A percentile compares a stretch with the other conserved stretches of the same genome.
phyloP scores from a whole-genome alignment of 306 rosid genomes.

The Sophora flavescens region DNA sequence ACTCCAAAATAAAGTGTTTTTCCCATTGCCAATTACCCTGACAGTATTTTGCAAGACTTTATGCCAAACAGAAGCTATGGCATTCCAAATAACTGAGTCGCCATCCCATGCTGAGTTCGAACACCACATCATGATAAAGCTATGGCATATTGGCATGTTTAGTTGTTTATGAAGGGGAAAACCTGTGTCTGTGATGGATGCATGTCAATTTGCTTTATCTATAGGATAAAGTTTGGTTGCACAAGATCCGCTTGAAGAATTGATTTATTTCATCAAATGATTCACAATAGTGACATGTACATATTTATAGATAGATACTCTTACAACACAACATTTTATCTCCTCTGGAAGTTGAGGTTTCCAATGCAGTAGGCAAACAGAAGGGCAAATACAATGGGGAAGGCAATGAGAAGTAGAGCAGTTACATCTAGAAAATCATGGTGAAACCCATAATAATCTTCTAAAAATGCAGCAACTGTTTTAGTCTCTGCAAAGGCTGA shows the following conservation, averaged over 20 bases:
- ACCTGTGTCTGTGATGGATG: too few relatives aligned
- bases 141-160: too few relatives aligned
- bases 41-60: too few relatives aligned
- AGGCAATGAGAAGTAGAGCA: constrained; percentile 51
- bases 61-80: too few relatives aligned
- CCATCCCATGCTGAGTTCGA: too few relatives aligned
- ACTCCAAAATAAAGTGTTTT: too few relatives aligned
- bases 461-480: constrained; percentile 55
- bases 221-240: not conserved
- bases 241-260: not conserved
- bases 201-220: not conserved
- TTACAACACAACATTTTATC: constrained; percentile 42
- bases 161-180: too few relatives aligned
- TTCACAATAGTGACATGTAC: not conserved
- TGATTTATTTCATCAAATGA: not conserved
- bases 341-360: constrained; percentile 62
- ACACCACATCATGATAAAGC: too few relatives aligned
- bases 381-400: constrained; percentile 55
- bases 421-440: constrained; percentile 51
- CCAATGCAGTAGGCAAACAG: constrained; percentile 63
- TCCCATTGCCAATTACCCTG: too few relatives aligned
- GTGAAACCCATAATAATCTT: constrained; percentile 67
- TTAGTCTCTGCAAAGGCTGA: constrained; percentile 54
- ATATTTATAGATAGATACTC: not conserved
- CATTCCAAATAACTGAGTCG: too few relatives aligned